These are phyloP conservation scores for Fusarium subglutinans DNA, from an alignment of 2,329 filamentous ascomycete species.

Conservation along the genomic window DNA sequence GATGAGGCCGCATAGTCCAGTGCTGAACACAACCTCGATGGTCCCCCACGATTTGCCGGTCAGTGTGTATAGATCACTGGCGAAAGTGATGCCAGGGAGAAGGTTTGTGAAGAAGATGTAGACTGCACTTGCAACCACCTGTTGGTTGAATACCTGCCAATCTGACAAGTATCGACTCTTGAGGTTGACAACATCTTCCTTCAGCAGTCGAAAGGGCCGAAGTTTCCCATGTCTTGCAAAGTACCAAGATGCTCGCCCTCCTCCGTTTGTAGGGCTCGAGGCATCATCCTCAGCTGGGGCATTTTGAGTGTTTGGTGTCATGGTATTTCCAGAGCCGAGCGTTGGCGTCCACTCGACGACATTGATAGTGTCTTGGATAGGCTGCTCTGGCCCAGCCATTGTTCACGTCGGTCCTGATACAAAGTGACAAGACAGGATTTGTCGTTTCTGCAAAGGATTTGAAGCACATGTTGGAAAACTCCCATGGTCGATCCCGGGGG, in stretches of 20 bases:
- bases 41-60: constrained; percentile 72
- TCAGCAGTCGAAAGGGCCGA: constrained; percentile 62
- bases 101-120: constrained; percentile 76
- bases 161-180: constrained; percentile 60
- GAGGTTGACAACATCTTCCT: constrained; percentile 58
- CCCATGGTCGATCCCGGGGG: neutral
- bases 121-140: constrained; percentile 69
- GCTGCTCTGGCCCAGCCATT: constrained; percentile 5
- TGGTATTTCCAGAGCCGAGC: constrained; percentile 19
- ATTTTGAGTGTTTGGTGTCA: constrained; percentile 11
- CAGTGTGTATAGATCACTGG: constrained; percentile 69
- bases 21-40: constrained; percentile 74
- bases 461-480: constrained; percentile 8
- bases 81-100: constrained; percentile 73
- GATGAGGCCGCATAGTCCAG: constrained; percentile 69
- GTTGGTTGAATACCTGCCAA: constrained; percentile 69
- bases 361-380: constrained; percentile 4
- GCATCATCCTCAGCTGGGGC: neutral
- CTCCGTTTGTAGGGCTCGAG: neutral
- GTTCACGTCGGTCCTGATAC: neutral
- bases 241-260: constrained; percentile 20
- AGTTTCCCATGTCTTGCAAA: constrained; percentile 54
- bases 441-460: neutral
- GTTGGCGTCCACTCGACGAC: constrained; percentile 11
- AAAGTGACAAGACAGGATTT: neutral